A percentile compares a stretch with the other conserved stretches of the same genome.
Evolutionary conservation across 2,329 filamentous ascomycete genomes (phyloP).

Genomic region (Nemania sp.): DNA sequence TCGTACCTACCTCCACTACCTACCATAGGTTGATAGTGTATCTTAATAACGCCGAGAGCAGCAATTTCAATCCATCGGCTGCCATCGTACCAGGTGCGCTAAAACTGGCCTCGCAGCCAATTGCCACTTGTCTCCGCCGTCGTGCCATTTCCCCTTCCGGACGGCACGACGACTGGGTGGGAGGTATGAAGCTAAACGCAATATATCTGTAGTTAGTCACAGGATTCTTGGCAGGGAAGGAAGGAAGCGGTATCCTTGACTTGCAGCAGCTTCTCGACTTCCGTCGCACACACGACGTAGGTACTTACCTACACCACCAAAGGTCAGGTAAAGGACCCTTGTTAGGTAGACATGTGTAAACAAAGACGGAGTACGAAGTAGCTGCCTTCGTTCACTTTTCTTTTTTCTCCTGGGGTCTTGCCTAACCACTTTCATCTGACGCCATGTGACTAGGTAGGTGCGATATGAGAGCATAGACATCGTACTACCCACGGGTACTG

Average conservation of each 20-base stretch:
- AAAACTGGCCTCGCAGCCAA: conserved; percentile 13
- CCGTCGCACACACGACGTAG: neutral
- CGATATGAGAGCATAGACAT: conserved; percentile 13
- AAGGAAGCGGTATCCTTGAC: conserved; percentile 10
- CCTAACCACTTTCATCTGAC: conserved; percentile 25
- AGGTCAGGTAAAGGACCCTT: neutral
- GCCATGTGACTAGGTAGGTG: neutral
- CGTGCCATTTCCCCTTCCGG: conserved; percentile 22
- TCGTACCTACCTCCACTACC: no score
- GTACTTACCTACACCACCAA: neutral
- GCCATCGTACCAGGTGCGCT: no score
- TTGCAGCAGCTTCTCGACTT: conserved; percentile 5
- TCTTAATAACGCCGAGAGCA: conserved; percentile 1
- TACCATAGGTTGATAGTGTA: no score
- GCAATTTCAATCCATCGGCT: neutral
- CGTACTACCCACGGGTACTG: no score
- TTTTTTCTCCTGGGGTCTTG: conserved; percentile 14
- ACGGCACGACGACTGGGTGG: neutral
- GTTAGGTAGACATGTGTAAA: neutral
- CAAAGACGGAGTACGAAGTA: conserved; percentile 23
- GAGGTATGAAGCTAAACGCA: neutral
- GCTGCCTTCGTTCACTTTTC: conserved; percentile 17
- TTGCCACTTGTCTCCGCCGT: conserved; percentile 1
- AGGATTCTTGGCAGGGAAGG: neutral
- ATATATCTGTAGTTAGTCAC: conserved; percentile 1